phyloP scores from a whole-genome alignment of 176 grass and related monocot species.

The barley (Hordeum vulgare) region DNA sequence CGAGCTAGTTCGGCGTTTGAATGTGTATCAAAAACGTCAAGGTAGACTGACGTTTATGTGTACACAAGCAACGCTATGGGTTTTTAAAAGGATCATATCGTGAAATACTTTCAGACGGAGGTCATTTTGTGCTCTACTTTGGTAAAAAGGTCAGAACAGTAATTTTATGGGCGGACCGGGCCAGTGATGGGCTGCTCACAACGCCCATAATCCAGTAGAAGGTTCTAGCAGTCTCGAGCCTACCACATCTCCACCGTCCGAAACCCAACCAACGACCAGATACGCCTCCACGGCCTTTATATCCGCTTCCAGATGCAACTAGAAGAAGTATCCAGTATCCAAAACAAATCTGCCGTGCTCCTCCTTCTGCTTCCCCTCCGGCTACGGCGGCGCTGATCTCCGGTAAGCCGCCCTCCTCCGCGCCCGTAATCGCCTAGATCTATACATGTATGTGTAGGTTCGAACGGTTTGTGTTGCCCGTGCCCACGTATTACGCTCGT shows the following conservation, averaged over 20 bases:
- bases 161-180: no score
- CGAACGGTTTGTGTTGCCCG: background rate
- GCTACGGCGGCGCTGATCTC: conserved; percentile 21
- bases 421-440: background rate
- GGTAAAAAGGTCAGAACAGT: no score
- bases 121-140: no score
- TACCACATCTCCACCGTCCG: background rate
- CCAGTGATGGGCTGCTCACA: background rate
- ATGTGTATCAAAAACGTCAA: no score
- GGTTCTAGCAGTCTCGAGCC: conserved; percentile 20
- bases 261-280: background rate
- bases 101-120: no score
- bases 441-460: background rate
- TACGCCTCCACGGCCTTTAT: background rate
- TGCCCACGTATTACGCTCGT: background rate
- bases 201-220: background rate
- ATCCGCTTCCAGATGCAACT: conserved; percentile 18
- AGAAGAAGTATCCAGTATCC: background rate
- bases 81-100: no score
- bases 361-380: conserved; percentile 15
- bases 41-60: no score
- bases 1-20: no score
- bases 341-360: background rate
- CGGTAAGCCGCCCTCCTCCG: conserved; percentile 19
- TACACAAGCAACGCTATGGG: no score